Evolutionary conservation across 2,329 filamentous ascomycete genomes (phyloP).

Genomic region (Purpureocillium lavendulum): DNA sequence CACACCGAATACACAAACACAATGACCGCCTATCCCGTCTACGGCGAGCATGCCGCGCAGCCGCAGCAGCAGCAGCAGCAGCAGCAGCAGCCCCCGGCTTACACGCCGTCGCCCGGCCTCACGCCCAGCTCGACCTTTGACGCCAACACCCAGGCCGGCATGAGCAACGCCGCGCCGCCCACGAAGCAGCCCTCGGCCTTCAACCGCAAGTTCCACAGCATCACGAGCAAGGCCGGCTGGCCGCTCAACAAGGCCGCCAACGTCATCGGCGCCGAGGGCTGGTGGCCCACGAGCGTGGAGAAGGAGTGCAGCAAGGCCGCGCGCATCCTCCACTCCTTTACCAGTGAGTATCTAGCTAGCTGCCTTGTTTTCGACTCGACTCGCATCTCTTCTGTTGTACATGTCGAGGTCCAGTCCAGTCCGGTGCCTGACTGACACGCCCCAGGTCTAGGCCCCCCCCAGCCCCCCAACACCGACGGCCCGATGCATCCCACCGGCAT

Average conservation of each 20-base stretch:
- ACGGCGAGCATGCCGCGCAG: conserved; percentile 11
- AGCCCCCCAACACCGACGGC: conserved; percentile 11
- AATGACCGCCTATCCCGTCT: conserved; percentile 11
- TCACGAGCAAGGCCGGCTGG: conserved; percentile 55
- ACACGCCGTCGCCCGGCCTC: conserved; percentile 3
- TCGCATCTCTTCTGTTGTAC: too few relatives aligned
- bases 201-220: conserved; percentile 56
- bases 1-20: too few relatives aligned
- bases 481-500: conserved; percentile 23
- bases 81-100: conserved; percentile 12
- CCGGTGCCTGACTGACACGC: too few relatives aligned
- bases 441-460: conserved; percentile 12
- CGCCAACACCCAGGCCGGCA: background rate
- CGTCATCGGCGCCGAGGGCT: conserved; percentile 62
- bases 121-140: conserved; percentile 2
- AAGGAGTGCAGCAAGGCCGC: conserved; percentile 71
- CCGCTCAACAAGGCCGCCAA: conserved; percentile 63
- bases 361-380: too few relatives aligned
- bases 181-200: conserved; percentile 22
- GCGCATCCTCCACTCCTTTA: conserved; percentile 65
- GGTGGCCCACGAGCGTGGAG: conserved; percentile 67
- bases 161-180: background rate
- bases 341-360: conserved; percentile 35
- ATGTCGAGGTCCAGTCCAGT: too few relatives aligned
- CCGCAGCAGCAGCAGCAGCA: conserved; percentile 12